Percentiles rank a stretch among this genome's conserved stretches.
These are phyloP conservation scores for Solanum bulbocastanum DNA, from an alignment of 257 asterid species.

Conservation along the genomic window DNA sequence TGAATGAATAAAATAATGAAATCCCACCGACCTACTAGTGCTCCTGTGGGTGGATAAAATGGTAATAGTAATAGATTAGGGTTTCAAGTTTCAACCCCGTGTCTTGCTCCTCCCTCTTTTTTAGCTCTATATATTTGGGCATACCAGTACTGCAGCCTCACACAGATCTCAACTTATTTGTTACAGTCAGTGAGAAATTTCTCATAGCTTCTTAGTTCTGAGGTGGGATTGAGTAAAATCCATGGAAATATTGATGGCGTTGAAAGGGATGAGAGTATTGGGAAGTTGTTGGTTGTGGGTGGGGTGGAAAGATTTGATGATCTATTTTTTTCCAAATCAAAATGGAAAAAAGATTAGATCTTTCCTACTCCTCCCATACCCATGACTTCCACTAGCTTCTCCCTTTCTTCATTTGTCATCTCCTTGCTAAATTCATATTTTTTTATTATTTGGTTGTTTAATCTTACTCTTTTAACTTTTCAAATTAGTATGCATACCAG, in stretches of 20 bases:
- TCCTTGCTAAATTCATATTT: not conserved
- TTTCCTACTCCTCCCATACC: not conserved
- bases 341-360: not conserved
- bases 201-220: not conserved
- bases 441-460: not conserved
- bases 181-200: too few relatives aligned
- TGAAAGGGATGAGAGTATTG: not conserved
- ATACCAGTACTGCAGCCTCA: not conserved
- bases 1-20: too few relatives aligned
- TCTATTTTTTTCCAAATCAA: not conserved
- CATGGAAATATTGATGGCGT: not conserved
- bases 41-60: not conserved
- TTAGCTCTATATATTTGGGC: not conserved
- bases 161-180: not conserved
- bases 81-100: not conserved
- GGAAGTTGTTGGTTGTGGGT: not conserved
- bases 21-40: too few relatives aligned
- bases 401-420: not conserved
- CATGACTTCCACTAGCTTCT: not conserved
- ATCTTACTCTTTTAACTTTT: too few relatives aligned
- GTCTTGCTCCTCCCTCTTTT: not conserved
- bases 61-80: not conserved
- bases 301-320: not conserved
- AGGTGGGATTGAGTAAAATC: too few relatives aligned
- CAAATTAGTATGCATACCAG: not conserved